phyloP scores from a whole-genome alignment of 345 rosid genomes.

The Boechera stricta region DNA sequence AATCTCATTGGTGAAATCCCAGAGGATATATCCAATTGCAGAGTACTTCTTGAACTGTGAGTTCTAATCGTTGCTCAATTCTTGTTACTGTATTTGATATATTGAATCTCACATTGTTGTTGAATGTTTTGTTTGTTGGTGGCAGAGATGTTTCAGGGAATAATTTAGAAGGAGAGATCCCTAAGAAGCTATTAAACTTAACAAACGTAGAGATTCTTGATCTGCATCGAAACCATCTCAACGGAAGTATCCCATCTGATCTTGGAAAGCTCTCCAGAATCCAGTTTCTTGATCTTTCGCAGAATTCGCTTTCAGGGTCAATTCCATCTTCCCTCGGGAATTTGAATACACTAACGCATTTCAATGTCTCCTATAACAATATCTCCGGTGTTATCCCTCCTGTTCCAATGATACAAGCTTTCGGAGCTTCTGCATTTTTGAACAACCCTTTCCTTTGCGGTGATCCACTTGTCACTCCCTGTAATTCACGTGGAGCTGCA shows the following conservation, averaged over 20 bases:
- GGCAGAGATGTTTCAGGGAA: conserved; percentile 95
- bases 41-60: conserved; percentile 82
- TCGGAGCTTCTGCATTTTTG: conserved; percentile 70
- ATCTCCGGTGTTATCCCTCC: conserved; percentile 78
- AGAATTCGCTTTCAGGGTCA: conserved; percentile 68
- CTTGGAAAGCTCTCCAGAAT: conserved; percentile 68
- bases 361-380: conserved; percentile 79
- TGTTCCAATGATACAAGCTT: conserved; percentile 54
- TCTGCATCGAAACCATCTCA: conserved; percentile 64
- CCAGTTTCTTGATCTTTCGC: conserved; percentile 72
- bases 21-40: conserved; percentile 66
- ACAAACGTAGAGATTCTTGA: conserved; percentile 77
- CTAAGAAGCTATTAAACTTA: conserved; percentile 65
- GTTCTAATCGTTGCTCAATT: conserved; percentile 43
- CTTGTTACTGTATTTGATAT: conserved; percentile 4
- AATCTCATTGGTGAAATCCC: conserved; percentile 72
- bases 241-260: conserved; percentile 74
- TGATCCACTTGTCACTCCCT: conserved; percentile 63
- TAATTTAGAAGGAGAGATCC: conserved; percentile 69
- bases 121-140: conserved; percentile 53
- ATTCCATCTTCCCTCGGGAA: conserved; percentile 77
- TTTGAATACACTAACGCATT: conserved; percentile 53
- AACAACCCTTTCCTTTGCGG: conserved; percentile 85
- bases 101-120: conserved; percentile 37
- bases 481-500: conserved; percentile 50